Evolutionary conservation across 257 asterid species (phyloP).

Genomic region (Apocynum venetum): DNA sequence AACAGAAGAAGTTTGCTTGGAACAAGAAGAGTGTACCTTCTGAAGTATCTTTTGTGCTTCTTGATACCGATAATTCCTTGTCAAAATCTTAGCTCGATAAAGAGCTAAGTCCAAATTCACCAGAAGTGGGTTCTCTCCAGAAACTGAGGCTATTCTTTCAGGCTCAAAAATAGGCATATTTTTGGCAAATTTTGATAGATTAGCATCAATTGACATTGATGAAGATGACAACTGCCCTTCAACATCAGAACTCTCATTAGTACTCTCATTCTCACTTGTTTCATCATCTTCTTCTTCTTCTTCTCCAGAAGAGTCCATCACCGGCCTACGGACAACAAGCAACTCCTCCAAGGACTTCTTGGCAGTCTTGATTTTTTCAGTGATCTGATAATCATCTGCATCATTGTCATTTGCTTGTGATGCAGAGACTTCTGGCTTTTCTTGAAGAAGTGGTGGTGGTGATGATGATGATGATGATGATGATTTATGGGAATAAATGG

Average conservation of each 20-base stretch:
- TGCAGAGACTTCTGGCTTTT: constrained; percentile 38
- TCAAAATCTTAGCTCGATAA: constrained; percentile 69
- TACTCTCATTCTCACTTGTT: constrained; percentile 8
- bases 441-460: constrained; percentile 38
- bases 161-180: constrained; percentile 95
- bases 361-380: constrained; percentile 60
- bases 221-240: constrained; percentile 25
- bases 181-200: constrained; percentile 60
- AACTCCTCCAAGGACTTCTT: constrained; percentile 74
- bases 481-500: constrained; percentile 49
- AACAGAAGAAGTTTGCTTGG: neutral
- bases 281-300: constrained; percentile 26
- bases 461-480: constrained; percentile 27
- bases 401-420: constrained; percentile 16
- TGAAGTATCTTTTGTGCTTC: constrained; percentile 78
- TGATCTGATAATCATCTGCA: constrained; percentile 31
- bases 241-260: constrained; percentile 12
- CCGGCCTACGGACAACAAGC: constrained; percentile 81
- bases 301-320: constrained; percentile 42
- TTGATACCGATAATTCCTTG: constrained; percentile 47
- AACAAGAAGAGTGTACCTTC: constrained; percentile 38
- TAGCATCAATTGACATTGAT: constrained; percentile 45
- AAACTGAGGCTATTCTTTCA: constrained; percentile 38
- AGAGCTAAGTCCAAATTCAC: constrained; percentile 89
- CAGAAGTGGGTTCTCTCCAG: constrained; percentile 59